Evolutionary conservation across 169 alveolate species (phyloP), one percentile per base, ranked within the genome.

Genomic region (Cryptosporidium xiaoi): DNA sequence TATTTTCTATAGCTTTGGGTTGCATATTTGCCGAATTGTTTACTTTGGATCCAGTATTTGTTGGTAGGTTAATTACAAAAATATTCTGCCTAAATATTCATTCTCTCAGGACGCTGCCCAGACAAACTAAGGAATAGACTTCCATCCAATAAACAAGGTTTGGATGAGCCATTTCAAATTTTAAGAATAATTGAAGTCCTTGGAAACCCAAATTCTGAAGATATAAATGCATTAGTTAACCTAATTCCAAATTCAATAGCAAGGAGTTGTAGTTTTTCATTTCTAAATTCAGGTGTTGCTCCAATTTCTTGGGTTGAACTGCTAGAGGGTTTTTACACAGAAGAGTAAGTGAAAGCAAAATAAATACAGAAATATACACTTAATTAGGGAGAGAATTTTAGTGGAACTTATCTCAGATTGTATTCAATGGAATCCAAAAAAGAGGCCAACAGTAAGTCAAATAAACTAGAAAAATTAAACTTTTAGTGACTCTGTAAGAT

Each of bases 391-490:
- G 27, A 77, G 18, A 44, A 20, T 34, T 13, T 56, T 77, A 27
- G 48, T 77, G 1, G 71, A 77, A 13, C 24, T 77, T 18, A 77
- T 77, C 56, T 27, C 44, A 15, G 44, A 29, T 15, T 77, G 87
- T n/a, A 56, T 77, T 7, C 71, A 62, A 56, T 77, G 87, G 87
- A 46, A 60, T 77, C 87, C 87, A 12, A 34, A 24, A 18, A 62
- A 77, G 64, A 56, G 87, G 1, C 87, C 87, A 24, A 56, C 87
- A 46, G 87, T 77, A 77, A 77, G 87, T 62, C 12, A 56, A 15
- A 33, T 5, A 7, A n/a, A 62, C 10, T 62, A 62, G 5, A 62
- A 62, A 53, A 53, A 53, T 13, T 7, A 53, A 53, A 53, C 6
- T 20, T 53, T 53, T n/a, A 53, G 4, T 27, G 15, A 40, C 33